Evolutionary conservation across 345 rosid genomes (phyloP), one percentile per base, ranked within the genome.

Genomic region (Linum usitatissimum): DNA sequence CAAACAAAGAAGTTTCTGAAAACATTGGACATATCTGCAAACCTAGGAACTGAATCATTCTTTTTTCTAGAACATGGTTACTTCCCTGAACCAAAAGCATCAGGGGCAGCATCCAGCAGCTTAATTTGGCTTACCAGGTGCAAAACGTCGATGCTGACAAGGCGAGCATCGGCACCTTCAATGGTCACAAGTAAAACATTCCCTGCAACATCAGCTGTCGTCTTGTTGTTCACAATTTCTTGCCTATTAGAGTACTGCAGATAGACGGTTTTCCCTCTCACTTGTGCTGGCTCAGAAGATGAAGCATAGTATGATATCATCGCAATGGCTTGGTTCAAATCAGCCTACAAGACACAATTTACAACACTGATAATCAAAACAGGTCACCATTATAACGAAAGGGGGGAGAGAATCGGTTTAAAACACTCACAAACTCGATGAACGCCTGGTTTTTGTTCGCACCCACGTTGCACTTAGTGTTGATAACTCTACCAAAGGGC

Each of bases 381-480:
- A 18, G 14, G 9, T 3, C 57, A 21, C 6, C 21, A 18, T 55
- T 7, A 55, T 10, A 45, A 13, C 10, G 9, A 13, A 40, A 12
- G 48, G 48, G 4, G 13, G 15, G 51, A n/a, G n/a, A n/a, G 17
- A 45, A 45, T 45, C 10, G 31, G 67, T 20, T 31, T 34, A 34
- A 48, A 45, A 45, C 31, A 75, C 99, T 85, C 68, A 94, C 99
- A 74, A 94, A 88, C 69, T 94, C 99, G 71, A 94, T 94, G 75
- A 94, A 94, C 69, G 99, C 99, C 74, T 94, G 99, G 61, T 94
- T 94, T 15, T 84, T 80, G 76, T 94, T 94, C 1, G 99, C 97
- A 68, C 99, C 99, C 31, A 94, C 99, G 77, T 94, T 94, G 78
- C 99, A 94, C 70, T 94, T 94, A 1, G 99, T 94, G 73, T 90